Percentiles rank a stretch among this genome's conserved stretches.
Evolutionary conservation across 257 asterid species (phyloP).

Genomic region (Striga asiatica): DNA sequence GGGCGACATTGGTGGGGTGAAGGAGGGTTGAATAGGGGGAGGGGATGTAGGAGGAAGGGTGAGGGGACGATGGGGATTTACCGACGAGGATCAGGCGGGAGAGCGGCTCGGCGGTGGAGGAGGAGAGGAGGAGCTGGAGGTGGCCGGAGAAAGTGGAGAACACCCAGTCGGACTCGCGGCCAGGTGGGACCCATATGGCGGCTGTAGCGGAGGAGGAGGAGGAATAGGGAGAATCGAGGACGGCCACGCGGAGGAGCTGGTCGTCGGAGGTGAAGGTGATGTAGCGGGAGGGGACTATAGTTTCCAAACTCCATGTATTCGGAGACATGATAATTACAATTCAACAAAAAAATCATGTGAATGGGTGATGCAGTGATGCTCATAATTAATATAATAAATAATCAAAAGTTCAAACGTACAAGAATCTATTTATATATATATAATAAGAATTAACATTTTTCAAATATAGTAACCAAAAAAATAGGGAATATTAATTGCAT

Average conservation of each 20-base stretch:
- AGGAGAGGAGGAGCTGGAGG: constrained; percentile 63
- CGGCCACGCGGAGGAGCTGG: constrained; percentile 49
- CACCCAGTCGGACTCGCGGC: constrained; percentile 84
- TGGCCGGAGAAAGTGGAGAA: constrained; percentile 76
- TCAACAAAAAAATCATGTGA: too few species aligned
- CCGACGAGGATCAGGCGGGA: constrained; percentile 68
- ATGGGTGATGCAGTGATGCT: too few species aligned
- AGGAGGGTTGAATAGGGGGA: not conserved
- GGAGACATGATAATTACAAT: constrained; percentile 26
- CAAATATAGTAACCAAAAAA: too few species aligned
- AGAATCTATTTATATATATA: too few species aligned
- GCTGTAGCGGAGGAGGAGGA: constrained; percentile 23
- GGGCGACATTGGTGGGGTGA: constrained; percentile 17
- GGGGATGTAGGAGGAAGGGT: constrained; percentile 23
- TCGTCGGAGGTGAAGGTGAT: constrained; percentile 53
- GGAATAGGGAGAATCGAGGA: constrained; percentile 55
- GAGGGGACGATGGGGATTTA: constrained; percentile 13
- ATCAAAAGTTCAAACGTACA: too few species aligned
- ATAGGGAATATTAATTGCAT: too few species aligned
- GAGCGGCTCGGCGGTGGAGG: constrained; percentile 30
- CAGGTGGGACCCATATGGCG: constrained; percentile 62
- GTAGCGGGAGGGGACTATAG: constrained; percentile 62
- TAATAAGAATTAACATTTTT: too few species aligned
- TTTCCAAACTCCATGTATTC: constrained; percentile 37
- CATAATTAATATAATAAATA: too few species aligned